phyloP scores from a whole-genome alignment of 1,139 yeast genomes.

The Sugiyamaella castrensis region DNA sequence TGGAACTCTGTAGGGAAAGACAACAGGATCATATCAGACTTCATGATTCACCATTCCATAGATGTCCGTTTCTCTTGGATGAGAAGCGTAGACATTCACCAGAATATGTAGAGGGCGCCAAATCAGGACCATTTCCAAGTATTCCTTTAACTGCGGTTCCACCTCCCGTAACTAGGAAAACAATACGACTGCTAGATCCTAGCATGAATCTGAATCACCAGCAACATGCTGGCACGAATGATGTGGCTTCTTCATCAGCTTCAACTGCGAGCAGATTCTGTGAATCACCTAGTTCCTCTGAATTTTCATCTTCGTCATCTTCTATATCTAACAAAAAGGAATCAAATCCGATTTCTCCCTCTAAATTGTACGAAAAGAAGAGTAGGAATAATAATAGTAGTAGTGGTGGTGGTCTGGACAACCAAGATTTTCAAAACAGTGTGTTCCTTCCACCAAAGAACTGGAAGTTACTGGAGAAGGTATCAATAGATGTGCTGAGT shows the following conservation, averaged over 20 bases:
- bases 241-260: constrained; percentile 15
- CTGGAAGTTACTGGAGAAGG: constrained; percentile 24
- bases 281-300: constrained; percentile 14
- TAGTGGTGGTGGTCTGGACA: background rate
- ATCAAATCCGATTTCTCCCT: background rate
- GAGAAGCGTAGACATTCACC: constrained; percentile 45
- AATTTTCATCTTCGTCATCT: background rate
- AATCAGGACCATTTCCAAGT: constrained; percentile 51
- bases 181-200: constrained; percentile 29
- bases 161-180: constrained; percentile 50
- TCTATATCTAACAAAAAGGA: background rate
- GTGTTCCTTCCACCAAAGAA: constrained; percentile 28
- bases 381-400: background rate
- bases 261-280: constrained; percentile 17
- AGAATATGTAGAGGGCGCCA: constrained; percentile 41
- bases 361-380: too few relatives aligned
- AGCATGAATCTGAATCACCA: constrained; percentile 7
- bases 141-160: constrained; percentile 65
- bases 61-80: constrained; percentile 68
- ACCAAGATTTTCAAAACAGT: constrained; percentile 4
- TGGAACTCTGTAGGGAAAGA: constrained; percentile 44
- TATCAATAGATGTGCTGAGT: constrained; percentile 7
- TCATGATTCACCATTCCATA: constrained; percentile 81
- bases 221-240: constrained; percentile 8
- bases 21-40: constrained; percentile 65